Evolutionary conservation across 768 basidiomycete genomes (phyloP).

Genomic region (Clavulina sp.): DNA sequence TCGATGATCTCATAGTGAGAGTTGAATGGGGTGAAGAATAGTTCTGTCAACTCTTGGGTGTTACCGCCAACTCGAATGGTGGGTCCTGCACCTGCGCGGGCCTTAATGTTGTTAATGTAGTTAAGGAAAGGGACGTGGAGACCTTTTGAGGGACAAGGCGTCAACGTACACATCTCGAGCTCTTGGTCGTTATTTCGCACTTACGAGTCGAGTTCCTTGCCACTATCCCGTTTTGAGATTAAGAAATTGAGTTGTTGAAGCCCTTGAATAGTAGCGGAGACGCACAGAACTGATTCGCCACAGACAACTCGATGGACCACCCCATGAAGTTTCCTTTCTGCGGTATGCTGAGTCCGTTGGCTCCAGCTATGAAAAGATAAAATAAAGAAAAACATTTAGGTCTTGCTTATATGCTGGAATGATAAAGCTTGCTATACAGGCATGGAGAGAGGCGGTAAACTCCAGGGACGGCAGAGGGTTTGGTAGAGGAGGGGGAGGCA

Average conservation of each 20-base stretch:
- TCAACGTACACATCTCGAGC: too few relatives aligned
- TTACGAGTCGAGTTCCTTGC: constrained; percentile 8
- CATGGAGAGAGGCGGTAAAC: background rate
- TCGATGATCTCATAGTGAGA: constrained; percentile 7
- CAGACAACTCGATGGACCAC: constrained; percentile 46
- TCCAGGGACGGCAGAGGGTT: background rate
- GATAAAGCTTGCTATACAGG: background rate
- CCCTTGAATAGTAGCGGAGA: constrained; percentile 11
- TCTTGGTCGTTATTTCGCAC: too few relatives aligned
- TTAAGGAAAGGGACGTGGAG: constrained; percentile 30
- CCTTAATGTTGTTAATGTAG: constrained; percentile 27
- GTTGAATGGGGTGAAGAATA: background rate
- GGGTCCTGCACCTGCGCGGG: constrained; percentile 24
- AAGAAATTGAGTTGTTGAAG: background rate
- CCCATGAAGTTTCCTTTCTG: constrained; percentile 38
- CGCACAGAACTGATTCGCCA: constrained; percentile 33
- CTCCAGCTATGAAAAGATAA: constrained; percentile 12
- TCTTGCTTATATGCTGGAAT: too few relatives aligned
- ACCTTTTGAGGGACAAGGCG: constrained; percentile 1
- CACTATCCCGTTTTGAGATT: constrained; percentile 3
- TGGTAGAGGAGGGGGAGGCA: background rate
- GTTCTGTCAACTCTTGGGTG: constrained; percentile 25
- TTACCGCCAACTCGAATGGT: constrained; percentile 33
- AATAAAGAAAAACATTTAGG: too few relatives aligned
- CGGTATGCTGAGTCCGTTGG: constrained; percentile 22